phyloP scores from a whole-genome alignment of 306 rosid species.

The Prunus persica region Prunus_persica_NCBIv2 NC_034012.1:7811501-7812000 shows the following conservation, averaged over 20 bases:
- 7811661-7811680: slow-evolving; percentile 16
- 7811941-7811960: slow-evolving; percentile 47
- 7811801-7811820: slow-evolving; percentile 99
- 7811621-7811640: neutral
- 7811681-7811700: slow-evolving; percentile 98
- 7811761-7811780: slow-evolving; percentile 99
- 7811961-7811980: slow-evolving; percentile 92
- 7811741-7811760: slow-evolving; percentile 90
- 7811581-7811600: neutral
- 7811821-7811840: slow-evolving; percentile 84
- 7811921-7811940: slow-evolving; percentile 14
- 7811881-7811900: neutral
- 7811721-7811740: slow-evolving; percentile 88
- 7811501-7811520: neutral
- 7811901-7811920: neutral
- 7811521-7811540: neutral
- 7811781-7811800: slow-evolving; percentile 95
- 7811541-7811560: neutral
- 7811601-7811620: neutral
- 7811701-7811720: slow-evolving; percentile 94
- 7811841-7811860: neutral
- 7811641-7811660: neutral
- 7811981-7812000: slow-evolving; percentile 98
- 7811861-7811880: slow-evolving; percentile 4
- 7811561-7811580: neutral